Base-by-base conservation (phyloP, 148 eudicot genomes). In the Heliosperma pusillum region DNA sequence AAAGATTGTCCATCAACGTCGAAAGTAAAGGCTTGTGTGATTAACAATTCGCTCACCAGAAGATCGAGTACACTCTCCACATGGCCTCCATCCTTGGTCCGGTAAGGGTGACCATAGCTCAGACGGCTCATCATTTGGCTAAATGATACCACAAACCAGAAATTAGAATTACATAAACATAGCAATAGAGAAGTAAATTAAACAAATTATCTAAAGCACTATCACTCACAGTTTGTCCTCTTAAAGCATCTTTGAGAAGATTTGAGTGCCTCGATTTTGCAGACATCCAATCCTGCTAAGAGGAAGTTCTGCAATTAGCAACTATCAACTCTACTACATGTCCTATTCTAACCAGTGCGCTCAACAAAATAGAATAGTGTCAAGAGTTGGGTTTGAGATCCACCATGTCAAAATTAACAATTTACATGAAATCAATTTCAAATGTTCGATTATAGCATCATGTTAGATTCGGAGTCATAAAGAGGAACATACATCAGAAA, bases 51-150 rank as follows among this genome's bases (percentile, higher is more conserved):
- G 80, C 97, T 90, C 70, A 95, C 99, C 79, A 40, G 86, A 76
- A 24, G 79, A 66, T 71, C 56, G 58, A 33, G 82, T 52, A 75
- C 83, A 85, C n/a, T 76, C 82, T 27, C 80, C 79, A 77, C 90
- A 90, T 24, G 92, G 89, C 72, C 87, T 90, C 91, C 93, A 95
- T 85, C 90, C 91, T 89, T 90, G 97, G 78, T 86, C 79, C 16
- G 89, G 85, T 79, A 90, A 82, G 74, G 97, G 96, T 71, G 72
- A 86, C 99, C 97, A 92, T 36, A 90, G 87, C 74, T 90, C 93
- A 40, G 88, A 79, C 24, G 85, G 82, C 78, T 87, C 92, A 64
- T 79, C 91, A 75, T 66, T 82, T 52, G 93, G 87, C 99, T 95
- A 73, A 65, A 78, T 19, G 16, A 73, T 57, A 7, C 59, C 52